Conservation (phyloP, 306 rosid genomes). For the Prunus salicina region DNA sequence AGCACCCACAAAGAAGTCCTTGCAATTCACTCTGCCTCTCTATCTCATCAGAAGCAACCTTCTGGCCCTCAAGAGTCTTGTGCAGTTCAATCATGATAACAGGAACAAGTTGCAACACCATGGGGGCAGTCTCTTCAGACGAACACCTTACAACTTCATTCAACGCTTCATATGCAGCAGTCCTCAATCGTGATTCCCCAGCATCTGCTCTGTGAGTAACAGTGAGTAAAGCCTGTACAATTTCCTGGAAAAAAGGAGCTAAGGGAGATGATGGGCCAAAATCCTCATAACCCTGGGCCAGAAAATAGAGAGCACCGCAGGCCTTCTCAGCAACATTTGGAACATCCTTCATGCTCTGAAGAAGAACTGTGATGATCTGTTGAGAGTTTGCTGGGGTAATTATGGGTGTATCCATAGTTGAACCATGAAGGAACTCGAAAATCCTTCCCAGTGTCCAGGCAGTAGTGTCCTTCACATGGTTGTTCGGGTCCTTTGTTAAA, state of each 20-base stretch:
- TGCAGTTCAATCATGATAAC: conserved; percentile 80
- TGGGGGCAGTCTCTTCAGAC: conserved; percentile 70
- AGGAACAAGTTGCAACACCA: conserved; percentile 74
- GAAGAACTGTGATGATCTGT: conserved; percentile 78
- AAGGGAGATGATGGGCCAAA: conserved; percentile 58
- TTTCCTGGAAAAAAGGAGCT: conserved; percentile 79
- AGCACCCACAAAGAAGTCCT: conserved; percentile 91
- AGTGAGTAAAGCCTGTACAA: conserved; percentile 70
- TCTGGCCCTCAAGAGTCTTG: conserved; percentile 72
- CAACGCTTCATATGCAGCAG: conserved; percentile 80
- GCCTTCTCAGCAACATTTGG: conserved; percentile 97
- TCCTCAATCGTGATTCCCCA: conserved; percentile 75
- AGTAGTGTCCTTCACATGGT: conserved; percentile 93
- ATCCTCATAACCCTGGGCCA: conserved; percentile 90
- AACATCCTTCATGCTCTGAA: conserved; percentile 91
- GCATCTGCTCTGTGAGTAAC: conserved; percentile 87
- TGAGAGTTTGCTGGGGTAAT: conserved; percentile 74
- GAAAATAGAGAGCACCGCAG: conserved; percentile 88
- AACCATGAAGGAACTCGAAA: conserved; percentile 87
- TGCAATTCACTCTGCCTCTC: conserved; percentile 71
- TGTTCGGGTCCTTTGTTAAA: conserved; percentile 65
- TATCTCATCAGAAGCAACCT: conserved; percentile 78
- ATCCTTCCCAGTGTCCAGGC: conserved; percentile 95
- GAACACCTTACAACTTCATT: conserved; percentile 89
- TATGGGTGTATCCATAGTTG: conserved; percentile 63